Base-by-base conservation (phyloP, 495 filamentous ascomycete species). In the Penicillium coffeae region DNA sequence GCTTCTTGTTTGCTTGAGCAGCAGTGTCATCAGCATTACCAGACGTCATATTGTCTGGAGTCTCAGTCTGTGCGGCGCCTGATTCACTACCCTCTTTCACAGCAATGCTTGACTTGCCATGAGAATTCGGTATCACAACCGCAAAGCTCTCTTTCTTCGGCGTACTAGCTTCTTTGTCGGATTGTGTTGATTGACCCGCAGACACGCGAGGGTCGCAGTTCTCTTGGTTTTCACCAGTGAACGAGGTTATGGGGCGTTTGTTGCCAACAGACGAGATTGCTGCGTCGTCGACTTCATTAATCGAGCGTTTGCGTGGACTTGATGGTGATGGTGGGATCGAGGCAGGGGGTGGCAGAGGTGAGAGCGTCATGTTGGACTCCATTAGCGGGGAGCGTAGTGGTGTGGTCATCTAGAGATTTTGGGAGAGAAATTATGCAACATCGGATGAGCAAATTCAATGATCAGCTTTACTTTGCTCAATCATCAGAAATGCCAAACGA, bases 1-100 rank as follows among this genome's bases (percentile, higher is more conserved):
- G 68, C 51, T 74, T 79, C 53, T 80, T 86, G 8, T 10, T 30
- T 4, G 25, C 25, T 5, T 4, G 25, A 10, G 5, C 25, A 10
- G 5, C 25, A 30, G 25, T 30, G 5, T 30, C 25, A 5, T 30
- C 25, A 10, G 25, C 25, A 30, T 30, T 30, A 4, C 5, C 25
- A 4, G 25, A 10, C 25, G 25, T 30, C 25, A 30, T 30, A 30
- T 4, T 30, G 25, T 5, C 12, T 7, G 35, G 5, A 37, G n/a
- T n/a, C n/a, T n/a, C n/a, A n/a, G n/a, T n/a, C n/a, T n/a, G n/a
- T n/a, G n/a, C n/a, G n/a, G n/a, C n/a, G n/a, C n/a, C n/a, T n/a
- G n/a, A n/a, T n/a, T n/a, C n/a, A n/a, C n/a, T n/a, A n/a, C n/a
- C n/a, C n/a, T n/a, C n/a, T n/a, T n/a, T n/a, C n/a, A n/a, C n/a